A percentile compares a stretch with the other conserved stretches of the same genome.
phyloP scores from a whole-genome alignment of 176 grass and related monocot genomes.

The Luzula sylvatica region DNA sequence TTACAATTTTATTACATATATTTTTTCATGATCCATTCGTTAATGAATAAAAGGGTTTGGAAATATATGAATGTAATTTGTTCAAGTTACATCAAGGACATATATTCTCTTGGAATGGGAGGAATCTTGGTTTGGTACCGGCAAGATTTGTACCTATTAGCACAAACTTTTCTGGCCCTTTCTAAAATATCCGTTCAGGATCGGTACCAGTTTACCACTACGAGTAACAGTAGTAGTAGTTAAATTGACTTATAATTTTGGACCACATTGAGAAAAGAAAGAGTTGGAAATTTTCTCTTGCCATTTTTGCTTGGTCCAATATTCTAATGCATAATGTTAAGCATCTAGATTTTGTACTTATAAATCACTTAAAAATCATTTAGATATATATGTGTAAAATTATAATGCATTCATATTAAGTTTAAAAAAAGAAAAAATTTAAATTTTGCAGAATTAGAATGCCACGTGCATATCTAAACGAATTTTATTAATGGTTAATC shows the following conservation, averaged over 20 bases:
- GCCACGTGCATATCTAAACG: too few species aligned
- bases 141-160: conserved; percentile 21
- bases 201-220: not conserved
- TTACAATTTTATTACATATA: not conserved
- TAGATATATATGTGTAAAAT: too few species aligned
- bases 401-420: too few species aligned
- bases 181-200: not conserved
- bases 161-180: conserved; percentile 2
- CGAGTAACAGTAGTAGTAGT: not conserved
- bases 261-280: conserved; percentile 13
- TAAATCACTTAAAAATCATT: too few species aligned
- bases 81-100: not conserved
- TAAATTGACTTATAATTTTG: not conserved
- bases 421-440: too few species aligned
- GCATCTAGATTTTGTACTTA: too few species aligned
- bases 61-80: too few species aligned
- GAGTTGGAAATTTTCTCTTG: conserved; percentile 1
- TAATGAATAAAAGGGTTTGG: not conserved
- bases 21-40: not conserved
- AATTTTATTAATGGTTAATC: too few species aligned
- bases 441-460: too few species aligned
- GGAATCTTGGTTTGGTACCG: conserved; percentile 7
- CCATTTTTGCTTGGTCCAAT: not conserved
- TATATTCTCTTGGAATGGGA: conserved; percentile 9
- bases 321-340: too few species aligned